Conservation (phyloP, 2,329 filamentous ascomycete genomes). For the Aaosphaeria pasadenensis region DNA sequence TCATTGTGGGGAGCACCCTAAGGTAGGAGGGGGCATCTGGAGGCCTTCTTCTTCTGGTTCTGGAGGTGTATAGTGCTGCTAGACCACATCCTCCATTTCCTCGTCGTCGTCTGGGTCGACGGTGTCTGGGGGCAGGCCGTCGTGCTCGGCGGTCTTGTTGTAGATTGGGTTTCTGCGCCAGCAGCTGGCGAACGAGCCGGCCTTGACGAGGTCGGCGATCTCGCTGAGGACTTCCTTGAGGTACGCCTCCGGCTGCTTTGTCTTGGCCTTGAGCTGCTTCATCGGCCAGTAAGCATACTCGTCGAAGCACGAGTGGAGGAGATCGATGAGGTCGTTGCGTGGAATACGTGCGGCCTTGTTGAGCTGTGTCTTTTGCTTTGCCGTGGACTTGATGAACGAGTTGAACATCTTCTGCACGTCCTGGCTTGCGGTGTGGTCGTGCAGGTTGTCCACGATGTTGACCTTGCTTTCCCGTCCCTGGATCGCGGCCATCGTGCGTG, state of each 20-base stretch:
- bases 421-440: constrained; percentile 14
- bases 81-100: constrained; percentile 74
- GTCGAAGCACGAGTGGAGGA: constrained; percentile 79
- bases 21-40: no score
- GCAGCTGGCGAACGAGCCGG: constrained; percentile 78
- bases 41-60: no score
- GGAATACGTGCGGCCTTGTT: constrained; percentile 90
- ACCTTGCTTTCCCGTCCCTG: constrained; percentile 27
- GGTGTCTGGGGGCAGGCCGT: constrained; percentile 47
- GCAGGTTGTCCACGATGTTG: constrained; percentile 25
- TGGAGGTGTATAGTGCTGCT: no score
- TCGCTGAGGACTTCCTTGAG: constrained; percentile 81
- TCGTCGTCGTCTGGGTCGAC: constrained; percentile 67
- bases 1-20: no score
- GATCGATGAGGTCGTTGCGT: constrained; percentile 81
- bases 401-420: constrained; percentile 30
- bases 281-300: constrained; percentile 93
- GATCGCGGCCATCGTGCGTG: constrained; percentile 47
- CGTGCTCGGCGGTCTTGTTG: constrained; percentile 48
- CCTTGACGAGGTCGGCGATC: constrained; percentile 78
- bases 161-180: constrained; percentile 77
- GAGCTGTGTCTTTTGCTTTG: constrained; percentile 21
- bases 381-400: constrained; percentile 25
- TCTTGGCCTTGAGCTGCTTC: constrained; percentile 71
- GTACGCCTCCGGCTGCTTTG: constrained; percentile 90